Evolutionary conservation across 139 green algal species (phyloP), one percentile per base, ranked within the genome.

Genomic region (Auxenochlorella pyrenoidosa): DNA sequence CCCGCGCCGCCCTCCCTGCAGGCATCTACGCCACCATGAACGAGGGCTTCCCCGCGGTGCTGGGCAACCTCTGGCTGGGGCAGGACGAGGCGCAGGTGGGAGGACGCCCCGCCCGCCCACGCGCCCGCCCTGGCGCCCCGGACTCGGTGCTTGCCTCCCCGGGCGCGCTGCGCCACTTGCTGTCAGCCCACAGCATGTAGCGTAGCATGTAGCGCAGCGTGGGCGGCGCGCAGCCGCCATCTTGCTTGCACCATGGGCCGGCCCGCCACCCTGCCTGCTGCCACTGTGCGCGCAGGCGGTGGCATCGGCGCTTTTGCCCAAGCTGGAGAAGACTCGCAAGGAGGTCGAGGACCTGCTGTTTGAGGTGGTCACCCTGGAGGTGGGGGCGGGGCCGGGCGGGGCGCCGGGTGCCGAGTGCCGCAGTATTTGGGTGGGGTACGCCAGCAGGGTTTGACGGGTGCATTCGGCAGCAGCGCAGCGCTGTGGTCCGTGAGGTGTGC

Each of bases 51-150:
- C 93, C 94, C 18, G 88, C 88, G 0, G 88, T 96, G 40, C 75
- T 80, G 94, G 72, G 82, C 82, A 95, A 95, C 91, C 85, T 98
- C 82, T 99, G 96, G 96, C 91, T 98, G 75, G 92, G 93, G 0
- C 32, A 77, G 41, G 94, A 97, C n/a, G 96, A 98, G 86, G 90
- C 86, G 3, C 32, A 78, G 80, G 80, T 85, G 32, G 4, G 80
- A 1, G 51, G 1, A 32, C 51, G 26, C 32, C 8, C 22, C 28
- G 30, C 66, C 3, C 12, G 10, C n/a, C n/a, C n/a, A n/a, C n/a
- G n/a, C 24, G 68, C 68, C 16, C 68, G 24, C 63, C 4, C 15
- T 75, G 6, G 10, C 44, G 68, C n/a, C 36, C 47, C 59, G 59
- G 3, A 6, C 22, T 68, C 22, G 59, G 22, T 68, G 59, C 59